phyloP scores from a whole-genome alignment of 1,284 basidiomycete species.

The Laetiporus sulphureus region DNA sequence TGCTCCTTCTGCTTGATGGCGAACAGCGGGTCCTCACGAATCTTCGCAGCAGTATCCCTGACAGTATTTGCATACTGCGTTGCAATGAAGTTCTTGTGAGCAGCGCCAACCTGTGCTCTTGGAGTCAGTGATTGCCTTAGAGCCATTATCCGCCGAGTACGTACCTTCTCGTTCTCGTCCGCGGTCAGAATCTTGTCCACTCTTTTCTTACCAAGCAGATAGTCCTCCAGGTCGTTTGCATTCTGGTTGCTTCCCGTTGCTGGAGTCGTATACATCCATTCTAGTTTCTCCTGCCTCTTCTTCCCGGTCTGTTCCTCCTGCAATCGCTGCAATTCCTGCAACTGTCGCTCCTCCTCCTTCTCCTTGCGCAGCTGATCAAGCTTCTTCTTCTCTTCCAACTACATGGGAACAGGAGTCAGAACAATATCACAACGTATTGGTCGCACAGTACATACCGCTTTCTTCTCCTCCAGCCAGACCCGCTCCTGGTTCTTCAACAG shows the following conservation, averaged over 20 bases:
- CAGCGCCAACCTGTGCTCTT: constrained; percentile 59
- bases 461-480: constrained; percentile 98
- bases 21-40: constrained; percentile 92
- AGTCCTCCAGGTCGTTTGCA: constrained; percentile 91
- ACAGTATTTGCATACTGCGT: constrained; percentile 89
- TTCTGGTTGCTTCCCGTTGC: constrained; percentile 79
- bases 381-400: constrained; percentile 98
- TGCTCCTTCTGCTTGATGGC: constrained; percentile 98
- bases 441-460: constrained; percentile 55
- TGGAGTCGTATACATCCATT: constrained; percentile 99
- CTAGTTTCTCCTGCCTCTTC: constrained; percentile 88
- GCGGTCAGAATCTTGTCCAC: constrained; percentile 93
- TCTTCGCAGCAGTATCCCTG: constrained; percentile 87
- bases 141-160: constrained; percentile 14
- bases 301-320: constrained; percentile 94
- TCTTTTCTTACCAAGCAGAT: constrained; percentile 95
- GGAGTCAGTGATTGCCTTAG: background rate
- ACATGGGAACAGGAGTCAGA: constrained; percentile 5
- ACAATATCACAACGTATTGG: background rate
- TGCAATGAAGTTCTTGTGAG: constrained; percentile 87
- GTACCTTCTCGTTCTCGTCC: constrained; percentile 83
- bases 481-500: constrained; percentile 97
- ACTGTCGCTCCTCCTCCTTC: constrained; percentile 93
- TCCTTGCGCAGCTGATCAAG: constrained; percentile 94
- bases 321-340: constrained; percentile 92